phyloP scores from a whole-genome alignment of 2,329 filamentous ascomycete species.

The Calonectria pteridis region DNA sequence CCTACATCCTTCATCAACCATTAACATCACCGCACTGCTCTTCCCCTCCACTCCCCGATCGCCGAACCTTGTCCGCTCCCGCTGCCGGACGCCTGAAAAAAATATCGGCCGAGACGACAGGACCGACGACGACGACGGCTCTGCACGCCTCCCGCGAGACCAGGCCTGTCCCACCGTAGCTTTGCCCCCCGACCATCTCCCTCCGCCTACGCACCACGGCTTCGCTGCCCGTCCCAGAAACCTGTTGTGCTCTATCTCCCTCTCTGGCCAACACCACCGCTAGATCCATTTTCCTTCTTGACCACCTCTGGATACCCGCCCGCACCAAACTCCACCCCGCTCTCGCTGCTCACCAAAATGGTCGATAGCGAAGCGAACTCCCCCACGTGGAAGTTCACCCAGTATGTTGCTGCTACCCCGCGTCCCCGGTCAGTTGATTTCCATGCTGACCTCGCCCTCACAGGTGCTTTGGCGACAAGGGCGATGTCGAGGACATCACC shows the following conservation, averaged over 20 bases:
- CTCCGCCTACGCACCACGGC: conserved; percentile 31
- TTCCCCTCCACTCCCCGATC: conserved; percentile 14
- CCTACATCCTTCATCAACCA: conserved; percentile 25
- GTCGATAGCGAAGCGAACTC: conserved; percentile 94
- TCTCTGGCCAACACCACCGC: conserved; percentile 38
- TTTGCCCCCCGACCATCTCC: conserved; percentile 33
- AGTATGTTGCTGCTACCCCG: conserved; percentile 72
- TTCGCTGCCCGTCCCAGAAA: conserved; percentile 29
- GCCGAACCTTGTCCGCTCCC: conserved; percentile 5
- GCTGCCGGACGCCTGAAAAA: neutral
- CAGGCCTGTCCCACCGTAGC: conserved; percentile 37
- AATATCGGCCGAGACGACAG: conserved; percentile 8
- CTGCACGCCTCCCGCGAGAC: conserved; percentile 32
- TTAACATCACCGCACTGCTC: conserved; percentile 12
- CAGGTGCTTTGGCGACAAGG: conserved; percentile 99
- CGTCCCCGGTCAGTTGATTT: conserved; percentile 11
- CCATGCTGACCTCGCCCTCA: conserved; percentile 36
- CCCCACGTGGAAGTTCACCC: conserved; percentile 99
- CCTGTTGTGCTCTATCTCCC: conserved; percentile 29
- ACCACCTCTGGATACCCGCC: conserved; percentile 39
- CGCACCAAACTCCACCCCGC: conserved; percentile 42
- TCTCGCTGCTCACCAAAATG: conserved; percentile 74
- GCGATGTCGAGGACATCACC: conserved; percentile 98
- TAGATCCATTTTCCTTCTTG: conserved; percentile 35
- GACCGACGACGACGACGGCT: conserved; percentile 40